Percentiles rank a stretch among this genome's conserved stretches.
phyloP scores from a whole-genome alignment of 208 protist genomes.

The Leishmania tropica region DNA sequence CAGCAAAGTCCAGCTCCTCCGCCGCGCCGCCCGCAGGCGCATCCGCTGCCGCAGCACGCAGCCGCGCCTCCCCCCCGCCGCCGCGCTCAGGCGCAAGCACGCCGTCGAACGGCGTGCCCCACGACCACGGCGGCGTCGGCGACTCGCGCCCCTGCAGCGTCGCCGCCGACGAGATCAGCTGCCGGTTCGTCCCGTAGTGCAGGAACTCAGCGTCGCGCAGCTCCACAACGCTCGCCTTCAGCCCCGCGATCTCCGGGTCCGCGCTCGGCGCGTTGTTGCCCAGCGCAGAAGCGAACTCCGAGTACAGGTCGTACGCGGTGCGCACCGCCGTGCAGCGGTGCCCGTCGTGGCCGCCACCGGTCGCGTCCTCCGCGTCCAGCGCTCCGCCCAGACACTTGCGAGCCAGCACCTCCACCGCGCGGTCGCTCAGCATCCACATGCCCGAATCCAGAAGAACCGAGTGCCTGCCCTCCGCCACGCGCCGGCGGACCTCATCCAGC shows the following conservation, averaged over 20 bases:
- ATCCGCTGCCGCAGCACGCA: too few relatives aligned
- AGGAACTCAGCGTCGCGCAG: slow-evolving; percentile 38
- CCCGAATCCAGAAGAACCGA: slow-evolving; percentile 43
- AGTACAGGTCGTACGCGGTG: slow-evolving; percentile 45
- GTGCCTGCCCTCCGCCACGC: slow-evolving; percentile 10
- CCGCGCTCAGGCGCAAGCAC: too few relatives aligned
- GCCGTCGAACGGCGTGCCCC: slow-evolving; percentile 27
- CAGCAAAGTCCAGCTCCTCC: slow-evolving; percentile 15
- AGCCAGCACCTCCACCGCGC: slow-evolving; percentile 37
- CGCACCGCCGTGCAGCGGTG: slow-evolving; percentile 14
- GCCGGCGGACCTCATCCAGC: slow-evolving; percentile 25
- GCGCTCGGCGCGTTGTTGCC: slow-evolving; percentile 17
- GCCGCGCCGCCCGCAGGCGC: background rate
- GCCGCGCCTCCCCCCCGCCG: too few relatives aligned
- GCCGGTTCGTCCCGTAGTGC: slow-evolving; percentile 47
- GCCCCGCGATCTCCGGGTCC: slow-evolving; percentile 11
- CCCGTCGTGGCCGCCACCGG: background rate
- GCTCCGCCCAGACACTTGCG: slow-evolving; percentile 19
- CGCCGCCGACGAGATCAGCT: slow-evolving; percentile 40
- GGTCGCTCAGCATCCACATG: slow-evolving; percentile 57
- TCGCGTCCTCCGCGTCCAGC: background rate
- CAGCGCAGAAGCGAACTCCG: slow-evolving; percentile 42
- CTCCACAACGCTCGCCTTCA: slow-evolving; percentile 42
- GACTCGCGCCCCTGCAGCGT: slow-evolving; percentile 31
- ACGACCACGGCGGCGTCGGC: slow-evolving; percentile 27